These are phyloP conservation scores for Apiotrichum sp. DNA, from an alignment of 1,284 basidiomycete species.

Conservation along the genomic window DNA sequence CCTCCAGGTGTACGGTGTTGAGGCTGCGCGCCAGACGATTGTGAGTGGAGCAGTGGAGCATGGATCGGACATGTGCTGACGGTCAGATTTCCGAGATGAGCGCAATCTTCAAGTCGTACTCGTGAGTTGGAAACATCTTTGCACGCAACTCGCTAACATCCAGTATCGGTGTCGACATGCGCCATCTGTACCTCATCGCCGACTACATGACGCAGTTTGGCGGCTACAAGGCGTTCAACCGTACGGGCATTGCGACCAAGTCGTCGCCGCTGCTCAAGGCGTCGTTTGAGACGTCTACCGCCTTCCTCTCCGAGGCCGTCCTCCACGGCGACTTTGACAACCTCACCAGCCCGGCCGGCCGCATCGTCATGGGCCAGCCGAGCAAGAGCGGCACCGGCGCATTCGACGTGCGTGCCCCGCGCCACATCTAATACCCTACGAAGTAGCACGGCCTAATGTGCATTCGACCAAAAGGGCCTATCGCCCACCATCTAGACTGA, in stretches of 20 bases:
- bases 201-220: slow-evolving; percentile 99
- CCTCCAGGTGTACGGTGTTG: slow-evolving; percentile 88
- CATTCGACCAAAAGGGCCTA: too few species aligned
- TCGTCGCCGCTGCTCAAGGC: slow-evolving; percentile 93
- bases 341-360: slow-evolving; percentile 71
- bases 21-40: slow-evolving; percentile 92
- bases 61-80: background rate
- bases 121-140: background rate
- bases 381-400: slow-evolving; percentile 78
- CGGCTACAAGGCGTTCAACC: slow-evolving; percentile 95
- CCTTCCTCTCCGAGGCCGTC: slow-evolving; percentile 90
- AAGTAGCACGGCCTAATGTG: too few species aligned
- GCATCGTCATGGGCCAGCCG: slow-evolving; percentile 83
- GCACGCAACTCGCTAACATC: background rate
- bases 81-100: slow-evolving; percentile 63
- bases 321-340: slow-evolving; percentile 93
- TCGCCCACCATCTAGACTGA: too few species aligned
- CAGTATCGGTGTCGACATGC: slow-evolving; percentile 84
- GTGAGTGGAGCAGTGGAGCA: background rate
- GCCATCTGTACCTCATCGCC: slow-evolving; percentile 94
- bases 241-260: slow-evolving; percentile 85
- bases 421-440: background rate
- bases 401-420: slow-evolving; percentile 58
- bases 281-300: slow-evolving; percentile 94
- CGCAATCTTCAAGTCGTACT: slow-evolving; percentile 92